These are phyloP conservation scores for Sporisorium graminicola DNA, from an alignment of 1,284 basidiomycete species.

Conservation along the genomic window DNA sequence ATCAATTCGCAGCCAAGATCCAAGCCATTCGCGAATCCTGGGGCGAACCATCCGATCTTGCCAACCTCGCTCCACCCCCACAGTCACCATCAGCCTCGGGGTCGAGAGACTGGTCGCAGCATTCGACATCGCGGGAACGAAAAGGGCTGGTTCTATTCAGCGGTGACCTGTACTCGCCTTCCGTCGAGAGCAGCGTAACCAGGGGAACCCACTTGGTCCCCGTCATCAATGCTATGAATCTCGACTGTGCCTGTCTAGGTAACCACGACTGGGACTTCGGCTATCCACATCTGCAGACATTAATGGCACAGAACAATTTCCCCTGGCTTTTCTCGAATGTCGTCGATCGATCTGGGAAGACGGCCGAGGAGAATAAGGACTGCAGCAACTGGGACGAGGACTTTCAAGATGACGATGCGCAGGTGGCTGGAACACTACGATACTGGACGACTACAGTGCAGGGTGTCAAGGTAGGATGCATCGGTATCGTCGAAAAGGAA, in stretches of 20 bases:
- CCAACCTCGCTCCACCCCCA: conserved; percentile 32
- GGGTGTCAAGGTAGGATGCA: conserved; percentile 80
- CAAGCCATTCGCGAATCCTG: conserved; percentile 50
- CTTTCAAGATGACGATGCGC: conserved; percentile 72
- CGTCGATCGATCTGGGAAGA: conserved; percentile 79
- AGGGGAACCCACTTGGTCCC: conserved; percentile 90
- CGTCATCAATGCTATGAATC: conserved; percentile 51
- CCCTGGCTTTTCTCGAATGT: conserved; percentile 48
- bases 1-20: conserved; percentile 71
- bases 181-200: conserved; percentile 86
- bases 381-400: conserved; percentile 71
- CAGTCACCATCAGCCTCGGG: conserved; percentile 6
- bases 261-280: conserved; percentile 60
- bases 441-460: conserved; percentile 78
- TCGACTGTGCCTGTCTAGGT: conserved; percentile 75
- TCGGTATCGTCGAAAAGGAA: conserved; percentile 86
- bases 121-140: conserved; percentile 28
- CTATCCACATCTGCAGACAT: conserved; percentile 40
- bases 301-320: conserved; percentile 44
- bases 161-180: conserved; percentile 81
- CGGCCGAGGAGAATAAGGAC: conserved; percentile 68
- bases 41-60: conserved; percentile 43
- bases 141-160: conserved; percentile 84
- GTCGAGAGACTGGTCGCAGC: conserved; percentile 29
- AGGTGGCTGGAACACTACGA: conserved; percentile 52